phyloP scores from a whole-genome alignment of 768 basidiomycete species.

The Lactifluus volemus region DNA sequence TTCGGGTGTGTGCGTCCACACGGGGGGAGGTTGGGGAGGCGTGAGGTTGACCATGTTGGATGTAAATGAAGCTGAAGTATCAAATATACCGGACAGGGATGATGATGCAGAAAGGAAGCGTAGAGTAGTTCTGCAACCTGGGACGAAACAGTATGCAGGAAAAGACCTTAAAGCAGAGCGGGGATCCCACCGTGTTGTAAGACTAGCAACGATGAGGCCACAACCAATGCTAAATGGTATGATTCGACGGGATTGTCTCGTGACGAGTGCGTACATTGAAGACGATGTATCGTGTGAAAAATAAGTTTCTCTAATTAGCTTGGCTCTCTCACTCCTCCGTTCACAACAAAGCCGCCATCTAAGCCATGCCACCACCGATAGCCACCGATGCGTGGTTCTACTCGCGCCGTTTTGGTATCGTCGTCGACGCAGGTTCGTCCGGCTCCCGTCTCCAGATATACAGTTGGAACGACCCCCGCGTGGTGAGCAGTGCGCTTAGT shows the following conservation, averaged over 20 bases:
- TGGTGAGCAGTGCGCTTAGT: conserved; percentile 44
- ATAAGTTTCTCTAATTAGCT: background rate
- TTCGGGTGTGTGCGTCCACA: conserved; percentile 58
- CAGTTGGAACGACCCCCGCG: conserved; percentile 84
- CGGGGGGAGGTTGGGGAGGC: conserved; percentile 57
- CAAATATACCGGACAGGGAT: conserved; percentile 3
- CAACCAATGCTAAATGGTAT: background rate
- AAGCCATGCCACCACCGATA: conserved; percentile 64
- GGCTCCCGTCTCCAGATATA: conserved; percentile 95
- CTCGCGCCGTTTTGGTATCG: conserved; percentile 81
- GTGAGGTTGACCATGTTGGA: conserved; percentile 38
- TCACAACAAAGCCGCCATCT: conserved; percentile 23
- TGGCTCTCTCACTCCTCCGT: background rate
- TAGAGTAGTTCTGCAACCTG: background rate
- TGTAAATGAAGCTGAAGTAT: background rate
- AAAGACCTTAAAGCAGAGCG: conserved; percentile 2
- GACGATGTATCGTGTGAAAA: background rate
- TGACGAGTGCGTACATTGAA: background rate
- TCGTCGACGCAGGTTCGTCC: conserved; percentile 97
- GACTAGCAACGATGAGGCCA: conserved; percentile 2
- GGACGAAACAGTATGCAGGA: conserved; percentile 2
- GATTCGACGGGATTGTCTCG: conserved; percentile 8
- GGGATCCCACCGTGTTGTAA: conserved; percentile 9
- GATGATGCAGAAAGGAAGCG: conserved; percentile 7
- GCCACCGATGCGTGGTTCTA: conserved; percentile 66